These are phyloP conservation scores for Acorus gramineus DNA, from an alignment of 106 monocot species.

Conservation along the genomic window DNA sequence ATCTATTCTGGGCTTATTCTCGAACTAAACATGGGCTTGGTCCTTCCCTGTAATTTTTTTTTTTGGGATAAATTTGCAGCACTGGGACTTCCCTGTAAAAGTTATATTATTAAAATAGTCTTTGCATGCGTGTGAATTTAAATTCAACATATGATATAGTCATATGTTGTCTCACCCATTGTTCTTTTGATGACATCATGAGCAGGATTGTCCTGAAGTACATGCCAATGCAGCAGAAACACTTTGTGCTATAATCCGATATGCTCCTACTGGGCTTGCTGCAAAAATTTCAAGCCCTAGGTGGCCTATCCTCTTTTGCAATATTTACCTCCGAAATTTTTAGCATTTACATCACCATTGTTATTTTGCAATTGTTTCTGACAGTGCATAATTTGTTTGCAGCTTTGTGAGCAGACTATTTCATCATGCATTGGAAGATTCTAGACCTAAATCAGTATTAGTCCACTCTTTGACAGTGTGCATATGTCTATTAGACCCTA, in stretches of 20 bases:
- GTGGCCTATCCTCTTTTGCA: slow-evolving; percentile 8
- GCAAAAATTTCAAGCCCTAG: slow-evolving; percentile 76
- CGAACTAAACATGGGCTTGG: too few relatives aligned
- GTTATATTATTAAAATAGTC: too few relatives aligned
- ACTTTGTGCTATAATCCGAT: slow-evolving; percentile 75
- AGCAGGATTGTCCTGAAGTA: slow-evolving; percentile 78
- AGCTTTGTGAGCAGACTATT: slow-evolving; percentile 86
- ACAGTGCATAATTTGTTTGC: slow-evolving; percentile 7
- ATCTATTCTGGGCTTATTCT: too few relatives aligned
- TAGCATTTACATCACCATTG: background rate
- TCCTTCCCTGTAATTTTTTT: too few relatives aligned
- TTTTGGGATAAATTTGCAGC: too few relatives aligned
- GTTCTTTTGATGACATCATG: background rate
- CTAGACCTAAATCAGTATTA: slow-evolving; percentile 79
- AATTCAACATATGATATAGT: too few relatives aligned
- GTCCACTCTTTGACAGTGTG: slow-evolving; percentile 77
- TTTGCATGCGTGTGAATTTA: too few relatives aligned
- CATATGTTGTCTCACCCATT: too few relatives aligned
- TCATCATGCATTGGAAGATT: slow-evolving; percentile 61
- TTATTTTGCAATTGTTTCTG: background rate
- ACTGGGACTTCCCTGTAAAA: too few relatives aligned
- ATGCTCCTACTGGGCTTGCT: slow-evolving; percentile 70
- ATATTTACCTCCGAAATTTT: background rate
- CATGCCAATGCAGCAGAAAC: slow-evolving; percentile 89
- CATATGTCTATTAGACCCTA: slow-evolving; percentile 84